Evolutionary conservation across 106 monocot species (phyloP), one percentile per base, ranked within the genome.

Genomic region (Cymbidium sinense): DNA sequence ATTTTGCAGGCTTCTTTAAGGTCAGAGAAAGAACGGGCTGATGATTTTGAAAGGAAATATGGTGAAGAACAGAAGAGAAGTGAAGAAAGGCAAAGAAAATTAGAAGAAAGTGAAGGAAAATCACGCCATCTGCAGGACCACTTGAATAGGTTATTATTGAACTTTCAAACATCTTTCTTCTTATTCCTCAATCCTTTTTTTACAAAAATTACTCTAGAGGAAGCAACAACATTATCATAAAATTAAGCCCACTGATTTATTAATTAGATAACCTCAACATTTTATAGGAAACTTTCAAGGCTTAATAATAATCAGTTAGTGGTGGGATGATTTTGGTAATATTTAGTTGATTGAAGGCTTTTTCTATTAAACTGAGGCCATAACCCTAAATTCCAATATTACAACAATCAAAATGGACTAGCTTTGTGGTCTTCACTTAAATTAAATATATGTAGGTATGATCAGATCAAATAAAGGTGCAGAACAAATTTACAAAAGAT

Each of bases 21-120:
- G 30, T 88, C 84, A 75, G 99, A 95, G 81, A 99, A 83, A 77
- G 74, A 90, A 83, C 86, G 89, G 75, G 84, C 87, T 76, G 87
- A 90, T 75, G 94, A 91, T 58, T 80, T 47, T 29, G 89, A 89
- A 82, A 89, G 77, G 37, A 92, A 85, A 73, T 87, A 79, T 78
- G 39, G 39, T 50, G 92, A 99, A 87, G 84, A 75, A 75, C 86
- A 87, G 77, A 82, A 27, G 71, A 64, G 36, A 79, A 78, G 82
- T 75, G 83, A 86, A 79, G 90, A 82, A 79, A 90, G 61, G 82
- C 79, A 84, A 79, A 80, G 79, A 50, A 99, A 88, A 70, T 69
- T 99, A 35, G 90, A 92, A 54, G 92, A 92, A 84, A 67, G 83
- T 25, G 92, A 95, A 80, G 88, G 76, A 50, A 90, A 90, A 87